Evolutionary conservation across 2,329 filamentous ascomycete species (phyloP), one percentile per base, ranked within the genome.

Genomic region (Xylaria hypoxylon): DNA sequence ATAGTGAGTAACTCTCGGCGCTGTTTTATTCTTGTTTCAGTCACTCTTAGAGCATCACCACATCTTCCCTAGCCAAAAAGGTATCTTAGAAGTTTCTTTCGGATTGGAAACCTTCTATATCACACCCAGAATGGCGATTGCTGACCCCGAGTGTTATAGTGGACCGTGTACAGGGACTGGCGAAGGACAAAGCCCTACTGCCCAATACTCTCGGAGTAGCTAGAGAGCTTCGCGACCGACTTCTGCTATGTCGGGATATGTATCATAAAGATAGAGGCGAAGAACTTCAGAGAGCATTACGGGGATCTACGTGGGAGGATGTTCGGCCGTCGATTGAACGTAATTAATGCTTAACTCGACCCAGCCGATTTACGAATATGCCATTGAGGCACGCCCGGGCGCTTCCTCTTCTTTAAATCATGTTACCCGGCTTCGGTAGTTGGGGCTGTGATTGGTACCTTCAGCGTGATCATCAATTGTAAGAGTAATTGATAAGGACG

Each of bases 191-290:
- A 26, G 22, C 22, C 3, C 22, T 55, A 3, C 6, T 22, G 24
- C 52, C 52, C 2, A 42, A 55, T 28, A 55, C 52, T 10, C 52
- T 55, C 17, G 52, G 52, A n/a, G 52, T 55, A 11, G 33, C 52
- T 13, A 40, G 52, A 55, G 35, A 42, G 52, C 35, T 55, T n/a
- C 52, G 52, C 35, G 52, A 55, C 35, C 52, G 13, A 11, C 52
- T 55, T 42, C 24, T 55, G 15, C 35, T 3, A 10, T 5, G 24
- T 2, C 5, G 5, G 1, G 35, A 55, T 19, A 42, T 42, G 22
- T 55, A 55, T 17, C 52, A 55, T 42, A n/a, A 1, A 5, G 2
- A 1, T 7, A 55, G 52, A 15, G 52, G 52, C 7, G 22, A 7
- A 24, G 52, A 55, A 26, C 7, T 55, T n/a, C 0, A 13, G 24